A percentile compares a stretch with the other conserved stretches of the same genome.
phyloP scores from a whole-genome alignment of 352 stramenopile genomes.

The Lagenidium giganteum region DNA sequence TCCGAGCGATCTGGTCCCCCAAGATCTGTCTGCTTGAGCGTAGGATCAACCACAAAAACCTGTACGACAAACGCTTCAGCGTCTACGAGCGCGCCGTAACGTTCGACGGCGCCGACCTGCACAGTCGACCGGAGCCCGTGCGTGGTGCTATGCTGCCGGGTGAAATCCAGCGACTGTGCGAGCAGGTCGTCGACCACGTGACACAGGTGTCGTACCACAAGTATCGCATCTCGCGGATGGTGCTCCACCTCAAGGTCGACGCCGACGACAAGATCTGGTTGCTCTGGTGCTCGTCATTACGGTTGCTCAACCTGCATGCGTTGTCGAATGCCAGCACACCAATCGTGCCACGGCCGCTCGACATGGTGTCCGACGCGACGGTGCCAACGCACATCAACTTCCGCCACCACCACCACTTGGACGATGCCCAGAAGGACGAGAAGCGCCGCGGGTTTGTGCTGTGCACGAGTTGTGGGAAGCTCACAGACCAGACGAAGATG shows the following conservation, averaged over 20 bases:
- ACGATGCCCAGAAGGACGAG: not conserved
- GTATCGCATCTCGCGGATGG: constrained; percentile 90
- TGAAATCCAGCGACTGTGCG: constrained; percentile 89
- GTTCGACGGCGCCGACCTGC: constrained; percentile 91
- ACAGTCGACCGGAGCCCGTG: constrained; percentile 83
- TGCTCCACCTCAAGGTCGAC: constrained; percentile 95
- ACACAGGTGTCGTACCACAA: constrained; percentile 90
- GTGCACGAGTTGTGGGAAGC: constrained; percentile 84
- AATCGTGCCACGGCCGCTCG: constrained; percentile 30
- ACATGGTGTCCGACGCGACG: constrained; percentile 65
- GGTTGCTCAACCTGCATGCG: constrained; percentile 41
- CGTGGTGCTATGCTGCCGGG: constrained; percentile 86
- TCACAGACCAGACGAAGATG: constrained; percentile 62
- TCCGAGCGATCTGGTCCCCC: constrained; percentile 92
- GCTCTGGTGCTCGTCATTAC: constrained; percentile 92
- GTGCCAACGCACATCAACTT: constrained; percentile 41
- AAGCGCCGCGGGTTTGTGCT: constrained; percentile 21
- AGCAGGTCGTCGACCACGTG: constrained; percentile 92
- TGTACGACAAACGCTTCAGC: constrained; percentile 89
- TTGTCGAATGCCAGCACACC: no score
- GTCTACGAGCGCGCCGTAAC: constrained; percentile 93
- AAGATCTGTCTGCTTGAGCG: constrained; percentile 94
- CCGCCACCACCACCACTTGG: not conserved
- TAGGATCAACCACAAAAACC: constrained; percentile 83
- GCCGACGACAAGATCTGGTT: constrained; percentile 92